Base-by-base conservation (phyloP, 345 rosid genomes). In the Salix suchowensis region DNA sequence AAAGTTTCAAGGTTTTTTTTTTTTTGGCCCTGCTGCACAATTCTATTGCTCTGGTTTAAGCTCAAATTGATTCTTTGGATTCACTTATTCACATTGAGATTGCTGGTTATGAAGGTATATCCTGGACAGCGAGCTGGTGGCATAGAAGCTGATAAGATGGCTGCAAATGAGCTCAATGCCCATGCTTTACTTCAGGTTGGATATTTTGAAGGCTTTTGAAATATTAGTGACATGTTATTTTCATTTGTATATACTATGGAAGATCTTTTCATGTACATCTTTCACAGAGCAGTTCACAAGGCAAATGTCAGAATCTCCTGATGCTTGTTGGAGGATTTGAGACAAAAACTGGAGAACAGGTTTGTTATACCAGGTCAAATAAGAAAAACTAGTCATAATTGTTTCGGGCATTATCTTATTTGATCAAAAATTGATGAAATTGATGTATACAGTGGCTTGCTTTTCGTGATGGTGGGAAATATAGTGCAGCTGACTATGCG, bases 101-200 rank as follows among this genome's bases (percentile, higher is more conserved):
- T 80, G 30, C 74, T 77, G 26, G 11, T 52, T 37, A 55, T 89
- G 73, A 80, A 94, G 98, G 98, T 94, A 70, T 95, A 92, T 85
- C 98, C 98, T 0, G 97, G 98, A 81, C 65, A 82, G 80, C 85
- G 97, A 74, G 88, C 92, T 84, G 97, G 83, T 74, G 96, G 94
- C 46, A 65, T 81, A 78, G 98, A 95, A 86, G 92, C 97, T 36
- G 98, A 95, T 85, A 87, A 89, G 97, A 91, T 95, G 98, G 98
- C 97, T 68, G 97, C 97, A 80, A 95, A 90, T 80, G 98, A 95
- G 85, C 89, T 95, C 65, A 90, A 87, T 84, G 82, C 91, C 32
- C 98, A 93, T 89, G 78, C 95, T 82, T 86, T 83, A 80, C 98
- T 95, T 78, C 97, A 95, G 92, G 98, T 94, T 79, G 14, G 82